A percentile compares a stretch with the other conserved stretches of the same genome.
Conservation (phyloP, 2,329 filamentous ascomycete species). For the Cercospora beticola region DNA sequence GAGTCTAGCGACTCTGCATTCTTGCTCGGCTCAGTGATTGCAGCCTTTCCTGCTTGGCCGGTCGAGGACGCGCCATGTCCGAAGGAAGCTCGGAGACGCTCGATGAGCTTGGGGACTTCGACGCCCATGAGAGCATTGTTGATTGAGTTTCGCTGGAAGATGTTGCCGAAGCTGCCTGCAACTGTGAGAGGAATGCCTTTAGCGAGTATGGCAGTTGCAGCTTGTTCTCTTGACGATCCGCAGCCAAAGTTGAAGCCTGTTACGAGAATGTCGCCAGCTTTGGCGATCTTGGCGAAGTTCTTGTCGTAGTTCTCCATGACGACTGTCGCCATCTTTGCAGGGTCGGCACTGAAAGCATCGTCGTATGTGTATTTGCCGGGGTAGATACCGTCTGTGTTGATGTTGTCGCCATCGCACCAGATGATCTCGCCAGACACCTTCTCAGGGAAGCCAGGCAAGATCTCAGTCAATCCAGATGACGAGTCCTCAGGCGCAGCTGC, state of each 20-base stretch:
- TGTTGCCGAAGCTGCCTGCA: slow-evolving; percentile 78
- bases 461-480: slow-evolving; percentile 57
- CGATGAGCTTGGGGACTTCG: slow-evolving; percentile 66
- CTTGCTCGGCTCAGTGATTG: slow-evolving; percentile 52
- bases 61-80: slow-evolving; percentile 27
- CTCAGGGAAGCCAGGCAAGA: slow-evolving; percentile 84
- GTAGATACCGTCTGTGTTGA: slow-evolving; percentile 92
- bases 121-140: slow-evolving; percentile 75
- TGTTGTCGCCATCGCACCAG: slow-evolving; percentile 81
- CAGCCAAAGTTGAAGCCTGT: slow-evolving; percentile 87
- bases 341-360: slow-evolving; percentile 71
- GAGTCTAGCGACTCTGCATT: slow-evolving; percentile 55
- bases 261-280: slow-evolving; percentile 76
- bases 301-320: slow-evolving; percentile 94
- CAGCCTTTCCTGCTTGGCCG: slow-evolving; percentile 34
- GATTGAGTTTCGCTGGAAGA: slow-evolving; percentile 75
- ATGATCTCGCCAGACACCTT: slow-evolving; percentile 81
- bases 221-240: slow-evolving; percentile 78
- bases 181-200: slow-evolving; percentile 79
- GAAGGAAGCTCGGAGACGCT: slow-evolving; percentile 65
- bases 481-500: slow-evolving; percentile 29
- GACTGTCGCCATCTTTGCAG: slow-evolving; percentile 79
- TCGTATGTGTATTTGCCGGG: slow-evolving; percentile 91
- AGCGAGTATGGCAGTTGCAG: slow-evolving; percentile 81
- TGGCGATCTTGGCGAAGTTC: slow-evolving; percentile 63